Evolutionary conservation across 2,329 filamentous ascomycete genomes (phyloP).

Genomic region (Teratosphaeria nubilosa): DNA sequence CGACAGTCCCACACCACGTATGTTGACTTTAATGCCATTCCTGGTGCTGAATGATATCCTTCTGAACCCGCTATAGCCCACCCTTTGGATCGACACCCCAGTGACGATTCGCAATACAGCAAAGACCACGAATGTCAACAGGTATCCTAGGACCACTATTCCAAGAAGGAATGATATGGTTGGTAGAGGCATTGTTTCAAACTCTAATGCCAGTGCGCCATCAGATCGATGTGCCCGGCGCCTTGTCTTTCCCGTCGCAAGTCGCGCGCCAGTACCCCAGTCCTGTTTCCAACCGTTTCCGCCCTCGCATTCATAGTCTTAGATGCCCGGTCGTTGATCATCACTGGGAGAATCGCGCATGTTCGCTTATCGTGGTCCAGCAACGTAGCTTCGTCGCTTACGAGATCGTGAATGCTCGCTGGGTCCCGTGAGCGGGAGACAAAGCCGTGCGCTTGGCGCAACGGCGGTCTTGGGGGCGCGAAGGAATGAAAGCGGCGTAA

Average conservation of each 20-base stretch:
- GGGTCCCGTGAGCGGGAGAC: background rate
- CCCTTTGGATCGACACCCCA: slow-evolving; percentile 87
- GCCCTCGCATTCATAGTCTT: background rate
- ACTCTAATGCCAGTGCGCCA: slow-evolving; percentile 13
- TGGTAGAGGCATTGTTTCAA: slow-evolving; percentile 34
- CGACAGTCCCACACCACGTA: slow-evolving; percentile 77
- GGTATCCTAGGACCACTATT: slow-evolving; percentile 73
- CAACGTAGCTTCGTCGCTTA: background rate
- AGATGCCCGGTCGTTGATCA: background rate
- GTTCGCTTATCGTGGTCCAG: background rate
- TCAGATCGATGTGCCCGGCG: slow-evolving; percentile 6
- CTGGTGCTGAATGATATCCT: slow-evolving; percentile 81
- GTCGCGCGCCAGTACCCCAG: background rate
- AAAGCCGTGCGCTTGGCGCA: background rate
- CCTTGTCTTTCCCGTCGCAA: background rate
- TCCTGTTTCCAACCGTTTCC: background rate
- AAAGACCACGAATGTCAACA: slow-evolving; percentile 86
- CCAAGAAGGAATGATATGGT: slow-evolving; percentile 67
- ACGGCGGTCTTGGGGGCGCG: background rate
- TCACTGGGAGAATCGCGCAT: background rate
- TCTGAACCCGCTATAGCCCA: slow-evolving; percentile 85
- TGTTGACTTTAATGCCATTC: slow-evolving; percentile 81
- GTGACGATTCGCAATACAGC: slow-evolving; percentile 86
- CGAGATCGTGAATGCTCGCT: background rate
- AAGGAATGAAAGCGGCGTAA: background rate